A percentile compares a stretch with the other conserved stretches of the same genome.
phyloP scores from a whole-genome alignment of 495 filamentous ascomycete genomes.

The Beverwykella pulmonaria region DNA sequence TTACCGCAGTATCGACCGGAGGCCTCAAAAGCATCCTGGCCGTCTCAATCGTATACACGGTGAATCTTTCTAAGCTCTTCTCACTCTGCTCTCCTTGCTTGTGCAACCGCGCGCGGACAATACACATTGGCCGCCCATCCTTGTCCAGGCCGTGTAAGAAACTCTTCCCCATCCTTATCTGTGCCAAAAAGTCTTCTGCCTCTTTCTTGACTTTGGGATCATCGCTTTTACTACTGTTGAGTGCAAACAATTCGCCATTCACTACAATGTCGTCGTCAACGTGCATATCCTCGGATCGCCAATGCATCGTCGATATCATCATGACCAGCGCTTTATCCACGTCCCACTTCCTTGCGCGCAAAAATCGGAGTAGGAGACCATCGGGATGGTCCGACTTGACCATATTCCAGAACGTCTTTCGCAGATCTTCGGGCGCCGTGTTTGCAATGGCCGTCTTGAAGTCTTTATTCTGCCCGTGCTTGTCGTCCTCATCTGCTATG shows the following conservation, averaged over 20 bases:
- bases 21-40: constrained; percentile 77
- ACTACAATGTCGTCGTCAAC: constrained; percentile 85
- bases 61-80: constrained; percentile 79
- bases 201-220: constrained; percentile 63
- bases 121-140: constrained; percentile 81
- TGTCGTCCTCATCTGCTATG: constrained; percentile 71
- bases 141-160: constrained; percentile 89
- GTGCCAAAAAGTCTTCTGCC: constrained; percentile 79
- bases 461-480: constrained; percentile 86
- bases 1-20: constrained; percentile 88
- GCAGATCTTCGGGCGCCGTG: constrained; percentile 74
- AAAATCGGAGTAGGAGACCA: constrained; percentile 80
- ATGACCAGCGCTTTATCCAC: constrained; percentile 90
- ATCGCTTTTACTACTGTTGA: constrained; percentile 59
- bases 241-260: constrained; percentile 70
- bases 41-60: constrained; percentile 92
- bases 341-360: constrained; percentile 95
- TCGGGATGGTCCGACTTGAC: constrained; percentile 95
- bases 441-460: constrained; percentile 78
- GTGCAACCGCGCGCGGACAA: constrained; percentile 82
- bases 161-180: constrained; percentile 91
- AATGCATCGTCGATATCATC: constrained; percentile 91
- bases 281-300: constrained; percentile 77
- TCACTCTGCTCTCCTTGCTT: constrained; percentile 79
- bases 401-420: constrained; percentile 90